Base-by-base conservation (phyloP, 2,329 filamentous ascomycete species). In the Nigrograna mackinnonii region DNA sequence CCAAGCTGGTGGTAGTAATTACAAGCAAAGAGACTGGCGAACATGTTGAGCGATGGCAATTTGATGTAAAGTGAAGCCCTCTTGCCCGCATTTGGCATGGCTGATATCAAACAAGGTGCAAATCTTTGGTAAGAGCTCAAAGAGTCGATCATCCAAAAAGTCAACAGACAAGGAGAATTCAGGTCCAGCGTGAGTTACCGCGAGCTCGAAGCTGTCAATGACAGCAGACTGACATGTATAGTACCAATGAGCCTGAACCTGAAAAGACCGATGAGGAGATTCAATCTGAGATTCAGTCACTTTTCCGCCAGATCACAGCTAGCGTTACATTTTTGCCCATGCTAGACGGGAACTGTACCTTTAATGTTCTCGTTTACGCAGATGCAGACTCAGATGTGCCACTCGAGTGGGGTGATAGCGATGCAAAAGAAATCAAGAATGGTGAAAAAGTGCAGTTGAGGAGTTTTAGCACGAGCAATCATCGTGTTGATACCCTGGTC, bases 321-420 rank as follows among this genome's bases (percentile, higher is more conserved):
- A 96, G 90, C 0, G 94, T 99, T 41, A 97, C 94, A 0, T 99
- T 99, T 67, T 76, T 99, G 11, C 94, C 94, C 0, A 91, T 97
- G 74, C 82, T 99, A 5, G 85, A 89, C 48, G 91, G 91, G 30
- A 89, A 96, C 68, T 99, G 92, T 77, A 97, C 94, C 9, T 99
- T 99, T 78, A 99, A 99, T 64, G 92, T 99, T 35, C 80, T 99
- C 30, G 94, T 99, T 3, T 99, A 99, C 66, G 94, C 94, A 39
- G 92, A 99, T 66, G 91, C 91, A 14, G 91, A 97, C 70, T 94
- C 88, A 44, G 92, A 97, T 35, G 94, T 99, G 12, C 94, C 94
- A 4, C 86, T 99, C 44, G 94, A 99, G 69, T 99, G 94, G 94
- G 94, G 94, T 35, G 94, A 99, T 73, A 96, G 90, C 56, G 94